phyloP scores from a whole-genome alignment of 129 eudicot genomes.

The Arctium minus region DNA sequence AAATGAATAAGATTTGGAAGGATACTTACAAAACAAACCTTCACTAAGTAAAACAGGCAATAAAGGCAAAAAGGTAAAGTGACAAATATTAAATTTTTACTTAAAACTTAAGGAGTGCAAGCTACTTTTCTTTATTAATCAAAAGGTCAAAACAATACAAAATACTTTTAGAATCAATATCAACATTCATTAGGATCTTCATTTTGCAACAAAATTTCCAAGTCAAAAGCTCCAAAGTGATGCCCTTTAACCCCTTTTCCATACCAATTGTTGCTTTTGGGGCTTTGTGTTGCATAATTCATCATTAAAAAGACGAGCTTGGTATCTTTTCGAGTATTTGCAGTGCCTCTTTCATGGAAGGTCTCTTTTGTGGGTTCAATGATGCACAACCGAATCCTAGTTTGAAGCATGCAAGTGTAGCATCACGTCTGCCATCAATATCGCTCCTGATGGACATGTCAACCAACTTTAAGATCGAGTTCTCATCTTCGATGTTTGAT shows the following conservation, averaged over 20 bases:
- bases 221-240: slow-evolving; percentile 47
- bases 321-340: slow-evolving; percentile 68
- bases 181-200: slow-evolving; percentile 34
- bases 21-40: slow-evolving; percentile 10
- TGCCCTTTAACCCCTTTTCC: slow-evolving; percentile 27
- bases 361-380: slow-evolving; percentile 83
- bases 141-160: slow-evolving; percentile 19
- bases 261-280: slow-evolving; percentile 32
- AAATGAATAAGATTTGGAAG: background rate
- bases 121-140: slow-evolving; percentile 21
- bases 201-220: slow-evolving; percentile 34
- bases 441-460: slow-evolving; percentile 71
- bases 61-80: slow-evolving; percentile 3
- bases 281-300: slow-evolving; percentile 34
- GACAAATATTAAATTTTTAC: slow-evolving; percentile 13
- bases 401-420: slow-evolving; percentile 56
- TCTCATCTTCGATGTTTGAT: slow-evolving; percentile 39
- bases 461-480: slow-evolving; percentile 55
- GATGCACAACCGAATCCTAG: slow-evolving; percentile 86
- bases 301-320: slow-evolving; percentile 37
- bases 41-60: background rate
- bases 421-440: slow-evolving; percentile 56
- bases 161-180: background rate
- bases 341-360: slow-evolving; percentile 84
- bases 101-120: slow-evolving; percentile 23